Evolutionary conservation across 139 green algal genomes (phyloP).

Genomic region (Tetraselmis chui): DNA sequence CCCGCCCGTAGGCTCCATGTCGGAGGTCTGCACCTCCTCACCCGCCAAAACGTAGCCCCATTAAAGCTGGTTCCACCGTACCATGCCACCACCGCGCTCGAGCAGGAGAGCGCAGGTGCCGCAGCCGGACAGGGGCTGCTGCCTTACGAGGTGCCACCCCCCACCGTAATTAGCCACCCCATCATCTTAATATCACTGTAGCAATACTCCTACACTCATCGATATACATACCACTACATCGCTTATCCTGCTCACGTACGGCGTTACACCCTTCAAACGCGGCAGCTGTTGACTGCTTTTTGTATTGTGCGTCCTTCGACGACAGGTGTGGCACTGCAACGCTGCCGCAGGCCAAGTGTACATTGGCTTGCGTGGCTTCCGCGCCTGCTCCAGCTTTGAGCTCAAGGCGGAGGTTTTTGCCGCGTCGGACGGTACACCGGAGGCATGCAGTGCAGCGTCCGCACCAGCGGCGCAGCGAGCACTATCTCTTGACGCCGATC

Average conservation of each 20-base stretch:
- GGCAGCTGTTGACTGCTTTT: too few relatives aligned
- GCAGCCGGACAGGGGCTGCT: neutral
- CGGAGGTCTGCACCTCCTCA: neutral
- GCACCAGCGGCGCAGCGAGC: neutral
- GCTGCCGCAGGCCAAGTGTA: neutral
- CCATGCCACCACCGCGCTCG: neutral
- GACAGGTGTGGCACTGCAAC: neutral
- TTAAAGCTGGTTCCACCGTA: neutral
- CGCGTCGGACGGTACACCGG: neutral
- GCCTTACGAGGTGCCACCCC: neutral
- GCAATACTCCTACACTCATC: too few relatives aligned
- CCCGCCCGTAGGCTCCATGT: neutral
- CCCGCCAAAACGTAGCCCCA: neutral
- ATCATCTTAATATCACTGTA: too few relatives aligned
- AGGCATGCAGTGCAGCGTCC: neutral
- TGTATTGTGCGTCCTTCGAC: too few relatives aligned
- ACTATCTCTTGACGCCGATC: neutral
- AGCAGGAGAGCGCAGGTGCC: neutral
- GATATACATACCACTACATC: too few relatives aligned
- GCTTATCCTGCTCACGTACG: too few relatives aligned
- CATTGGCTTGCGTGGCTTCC: neutral
- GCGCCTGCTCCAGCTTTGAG: neutral
- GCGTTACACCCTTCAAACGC: too few relatives aligned
- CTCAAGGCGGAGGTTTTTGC: neutral
- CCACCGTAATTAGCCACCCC: too few relatives aligned